Conservation (phyloP, 2,329 filamentous ascomycete genomes). For the Colletotrichum trifolii region DNA sequence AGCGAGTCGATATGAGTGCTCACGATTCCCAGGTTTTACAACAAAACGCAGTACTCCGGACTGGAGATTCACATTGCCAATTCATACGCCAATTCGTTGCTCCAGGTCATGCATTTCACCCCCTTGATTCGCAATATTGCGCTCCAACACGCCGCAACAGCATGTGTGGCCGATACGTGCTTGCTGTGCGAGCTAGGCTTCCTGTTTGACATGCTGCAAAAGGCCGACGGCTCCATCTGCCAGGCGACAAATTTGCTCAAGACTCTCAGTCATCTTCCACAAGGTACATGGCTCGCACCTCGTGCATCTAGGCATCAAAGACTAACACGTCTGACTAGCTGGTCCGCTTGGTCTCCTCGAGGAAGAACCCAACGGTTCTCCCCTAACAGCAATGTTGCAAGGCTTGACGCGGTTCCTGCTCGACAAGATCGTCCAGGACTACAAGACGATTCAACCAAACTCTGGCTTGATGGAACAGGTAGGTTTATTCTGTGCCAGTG, state of each 20-base stretch:
- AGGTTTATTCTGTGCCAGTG: constrained; percentile 1
- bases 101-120: constrained; percentile 93
- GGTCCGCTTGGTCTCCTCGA: constrained; percentile 84
- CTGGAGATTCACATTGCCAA: constrained; percentile 97
- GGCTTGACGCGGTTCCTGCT: constrained; percentile 86
- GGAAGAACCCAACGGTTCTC: constrained; percentile 78
- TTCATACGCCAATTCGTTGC: constrained; percentile 91
- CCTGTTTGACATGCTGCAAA: constrained; percentile 97
- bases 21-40: constrained; percentile 77
- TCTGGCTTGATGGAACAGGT: constrained; percentile 78
- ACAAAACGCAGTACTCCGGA: constrained; percentile 90
- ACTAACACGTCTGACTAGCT: constrained; percentile 56
- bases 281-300: constrained; percentile 60
- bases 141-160: constrained; percentile 86
- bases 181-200: constrained; percentile 95
- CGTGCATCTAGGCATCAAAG: background rate
- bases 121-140: constrained; percentile 89
- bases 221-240: constrained; percentile 92
- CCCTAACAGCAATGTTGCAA: constrained; percentile 86
- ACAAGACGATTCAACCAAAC: constrained; percentile 72
- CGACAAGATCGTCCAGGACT: constrained; percentile 82
- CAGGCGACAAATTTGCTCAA: constrained; percentile 96
- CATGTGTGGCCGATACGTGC: constrained; percentile 85
- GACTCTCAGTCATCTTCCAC: constrained; percentile 84
- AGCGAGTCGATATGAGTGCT: constrained; percentile 25